A percentile compares a stretch with the other conserved stretches of the same genome.
These are phyloP conservation scores for Vigna radiata DNA, from an alignment of 306 rosid species.

Conservation along the genomic window DNA sequence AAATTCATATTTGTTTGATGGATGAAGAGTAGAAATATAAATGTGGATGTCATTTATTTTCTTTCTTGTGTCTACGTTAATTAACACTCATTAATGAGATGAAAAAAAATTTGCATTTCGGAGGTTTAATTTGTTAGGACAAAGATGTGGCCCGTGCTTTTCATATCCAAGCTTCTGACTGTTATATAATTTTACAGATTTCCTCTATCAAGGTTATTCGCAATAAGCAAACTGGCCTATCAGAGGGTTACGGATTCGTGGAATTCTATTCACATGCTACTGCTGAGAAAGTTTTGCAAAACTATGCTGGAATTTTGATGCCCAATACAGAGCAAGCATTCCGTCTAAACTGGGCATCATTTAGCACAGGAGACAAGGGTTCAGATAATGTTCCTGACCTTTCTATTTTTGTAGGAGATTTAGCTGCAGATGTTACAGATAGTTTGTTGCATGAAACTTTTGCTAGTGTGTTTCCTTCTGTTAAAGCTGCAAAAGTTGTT, in stretches of 20 bases:
- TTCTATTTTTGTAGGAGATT: slow-evolving; percentile 97
- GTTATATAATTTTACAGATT: slow-evolving; percentile 59
- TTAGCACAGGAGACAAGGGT: slow-evolving; percentile 89
- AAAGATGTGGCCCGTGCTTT: slow-evolving; percentile 32
- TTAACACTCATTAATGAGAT: slow-evolving; percentile 29
- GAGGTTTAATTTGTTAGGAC: slow-evolving; percentile 32
- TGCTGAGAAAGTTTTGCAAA: slow-evolving; percentile 90
- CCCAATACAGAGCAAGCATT: slow-evolving; percentile 90
- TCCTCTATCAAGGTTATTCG: slow-evolving; percentile 86
- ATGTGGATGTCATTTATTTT: slow-evolving; percentile 27
- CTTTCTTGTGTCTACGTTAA: not conserved
- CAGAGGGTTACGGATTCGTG: slow-evolving; percentile 98
- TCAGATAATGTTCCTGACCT: slow-evolving; percentile 95
- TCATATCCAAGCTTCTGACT: slow-evolving; percentile 19
- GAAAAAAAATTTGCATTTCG: slow-evolving; percentile 13
- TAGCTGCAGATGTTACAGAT: slow-evolving; percentile 98
- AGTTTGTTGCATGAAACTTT: slow-evolving; percentile 84
- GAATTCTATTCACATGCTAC: slow-evolving; percentile 80
- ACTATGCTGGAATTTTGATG: slow-evolving; percentile 74
- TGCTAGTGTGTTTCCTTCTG: slow-evolving; percentile 84
- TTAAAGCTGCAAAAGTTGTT: slow-evolving; percentile 96
- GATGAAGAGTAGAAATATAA: slow-evolving; percentile 32
- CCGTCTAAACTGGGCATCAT: slow-evolving; percentile 98
- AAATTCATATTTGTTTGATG: slow-evolving; percentile 8
- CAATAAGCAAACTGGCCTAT: slow-evolving; percentile 81